Evolutionary conservation across 2,329 filamentous ascomycete genomes (phyloP).

Genomic region (Aspergillus spinulosporus): DNA sequence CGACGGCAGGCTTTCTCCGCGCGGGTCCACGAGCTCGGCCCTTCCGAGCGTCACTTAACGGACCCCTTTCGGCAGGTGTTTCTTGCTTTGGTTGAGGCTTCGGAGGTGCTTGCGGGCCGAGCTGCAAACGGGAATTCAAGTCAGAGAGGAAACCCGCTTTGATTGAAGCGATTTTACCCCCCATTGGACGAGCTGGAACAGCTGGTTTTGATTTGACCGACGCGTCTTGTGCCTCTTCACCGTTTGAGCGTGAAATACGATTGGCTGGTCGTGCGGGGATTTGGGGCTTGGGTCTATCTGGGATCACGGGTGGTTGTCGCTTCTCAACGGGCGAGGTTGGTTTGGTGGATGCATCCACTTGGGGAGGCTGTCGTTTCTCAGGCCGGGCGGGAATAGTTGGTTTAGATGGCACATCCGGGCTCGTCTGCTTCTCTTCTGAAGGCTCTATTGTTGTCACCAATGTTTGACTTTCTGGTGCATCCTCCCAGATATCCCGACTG

Average conservation of each 20-base stretch:
- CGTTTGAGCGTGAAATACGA: constrained; percentile 36
- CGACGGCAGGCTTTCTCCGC: constrained; percentile 65
- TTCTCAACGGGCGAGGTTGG: constrained; percentile 51
- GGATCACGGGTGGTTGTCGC: constrained; percentile 54
- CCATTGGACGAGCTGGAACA: constrained; percentile 74
- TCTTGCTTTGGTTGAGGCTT: constrained; percentile 71
- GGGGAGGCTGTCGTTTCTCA: constrained; percentile 35
- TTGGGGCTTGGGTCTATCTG: constrained; percentile 63
- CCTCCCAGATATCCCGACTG: constrained; percentile 92
- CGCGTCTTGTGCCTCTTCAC: constrained; percentile 33
- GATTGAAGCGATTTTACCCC: constrained; percentile 84
- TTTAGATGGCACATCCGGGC: constrained; percentile 35
- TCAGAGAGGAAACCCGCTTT: constrained; percentile 93
- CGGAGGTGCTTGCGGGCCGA: constrained; percentile 71
- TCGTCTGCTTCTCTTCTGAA: constrained; percentile 55
- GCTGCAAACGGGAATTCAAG: constrained; percentile 81
- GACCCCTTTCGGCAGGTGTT: constrained; percentile 68
- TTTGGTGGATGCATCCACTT: constrained; percentile 36
- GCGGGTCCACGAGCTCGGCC: constrained; percentile 84
- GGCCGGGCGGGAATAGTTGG: constrained; percentile 38
- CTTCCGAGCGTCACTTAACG: constrained; percentile 87
- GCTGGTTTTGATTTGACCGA: constrained; percentile 73
- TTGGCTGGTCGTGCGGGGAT: constrained; percentile 67
- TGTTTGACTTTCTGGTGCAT: constrained; percentile 78
- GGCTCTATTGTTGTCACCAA: constrained; percentile 67